These are phyloP conservation scores for Suillus clintonianus DNA, from an alignment of 768 basidiomycete genomes.

Conservation along the genomic window DNA sequence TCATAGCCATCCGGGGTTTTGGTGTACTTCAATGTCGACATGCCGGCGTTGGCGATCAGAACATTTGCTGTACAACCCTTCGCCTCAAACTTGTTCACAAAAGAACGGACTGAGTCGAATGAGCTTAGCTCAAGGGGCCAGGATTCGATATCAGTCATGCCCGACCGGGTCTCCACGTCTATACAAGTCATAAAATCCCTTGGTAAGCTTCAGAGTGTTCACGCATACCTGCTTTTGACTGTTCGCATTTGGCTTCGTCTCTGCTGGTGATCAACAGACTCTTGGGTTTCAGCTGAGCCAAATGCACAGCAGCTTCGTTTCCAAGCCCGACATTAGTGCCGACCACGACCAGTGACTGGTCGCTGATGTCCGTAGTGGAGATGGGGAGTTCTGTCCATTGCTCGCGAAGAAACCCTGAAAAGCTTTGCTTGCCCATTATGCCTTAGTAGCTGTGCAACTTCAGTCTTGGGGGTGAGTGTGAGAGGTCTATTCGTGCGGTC, in stretches of 20 bases:
- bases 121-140: conserved; percentile 37
- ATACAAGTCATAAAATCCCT: not conserved
- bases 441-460: not conserved
- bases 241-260: conserved; percentile 21
- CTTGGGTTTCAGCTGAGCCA: conserved; percentile 26
- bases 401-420: conserved; percentile 21
- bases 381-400: conserved; percentile 30
- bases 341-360: conserved; percentile 25
- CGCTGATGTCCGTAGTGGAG: conserved; percentile 18
- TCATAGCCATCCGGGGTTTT: conserved; percentile 40
- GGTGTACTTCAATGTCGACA: conserved; percentile 15
- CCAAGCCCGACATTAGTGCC: conserved; percentile 32
- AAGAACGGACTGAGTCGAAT: conserved; percentile 35
- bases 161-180: conserved; percentile 21
- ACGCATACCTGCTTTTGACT: conserved; percentile 18
- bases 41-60: conserved; percentile 34
- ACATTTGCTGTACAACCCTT: conserved; percentile 29
- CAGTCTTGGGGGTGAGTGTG: too few species aligned
- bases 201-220: not conserved
- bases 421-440: conserved; percentile 25
- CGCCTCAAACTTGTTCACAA: conserved; percentile 28
- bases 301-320: conserved; percentile 28
- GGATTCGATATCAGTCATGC: conserved; percentile 16
- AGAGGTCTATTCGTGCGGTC: too few species aligned
- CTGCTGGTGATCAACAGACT: conserved; percentile 27